Evolutionary conservation across 2,329 filamentous ascomycete species (phyloP), one percentile per base, ranked within the genome.

Genomic region (Tolypocladium endophyticum): DNA sequence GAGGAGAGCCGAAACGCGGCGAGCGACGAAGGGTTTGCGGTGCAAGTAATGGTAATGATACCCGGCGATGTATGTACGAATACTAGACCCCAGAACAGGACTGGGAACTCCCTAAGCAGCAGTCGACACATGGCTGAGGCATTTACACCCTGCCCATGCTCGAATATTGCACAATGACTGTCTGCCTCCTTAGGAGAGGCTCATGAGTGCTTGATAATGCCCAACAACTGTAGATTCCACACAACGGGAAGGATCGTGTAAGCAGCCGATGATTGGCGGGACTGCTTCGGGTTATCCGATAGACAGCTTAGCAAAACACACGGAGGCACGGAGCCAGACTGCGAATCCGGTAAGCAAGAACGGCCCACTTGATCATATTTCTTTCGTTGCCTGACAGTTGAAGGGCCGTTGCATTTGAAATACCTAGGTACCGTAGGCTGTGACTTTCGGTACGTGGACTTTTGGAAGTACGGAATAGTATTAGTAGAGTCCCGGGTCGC

Each of bases 1-100:
- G 67, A 75, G 16, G 58, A 50, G 16, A 4, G 16, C 8, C 39
- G 2, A 20, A 2, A 2, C 1, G 35, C 35, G 35, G 35, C 11
- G 3, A 11, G 30, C 9, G 28, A 53, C 4, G 9, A 1, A 33
- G 16, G 47, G 2, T 33, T 30, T 11, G 5, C 18, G 28, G 30
- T 28, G 30, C 3, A 30, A 36, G 11, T 36, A 14, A 36, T 14
- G 33, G 18, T 28, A 23, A 57, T 59, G 56, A 63, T 61, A 62
- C 60, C 58, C 62, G 38, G 30, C n/a, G 28, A 45, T n/a, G n/a
- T n/a, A n/a, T n/a, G n/a, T n/a, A 14, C 28, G n/a, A 23, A 28
- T 33, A 33, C 11, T 33, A 18, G 9, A 35, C 18, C 43, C 41
- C 56, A 25, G 25, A 23, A 33, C 5, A 14, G 25, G 30, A 12